Evolutionary conservation across 805 yeast genomes (phyloP).

Genomic region (Kazachstania psychrophila): DNA sequence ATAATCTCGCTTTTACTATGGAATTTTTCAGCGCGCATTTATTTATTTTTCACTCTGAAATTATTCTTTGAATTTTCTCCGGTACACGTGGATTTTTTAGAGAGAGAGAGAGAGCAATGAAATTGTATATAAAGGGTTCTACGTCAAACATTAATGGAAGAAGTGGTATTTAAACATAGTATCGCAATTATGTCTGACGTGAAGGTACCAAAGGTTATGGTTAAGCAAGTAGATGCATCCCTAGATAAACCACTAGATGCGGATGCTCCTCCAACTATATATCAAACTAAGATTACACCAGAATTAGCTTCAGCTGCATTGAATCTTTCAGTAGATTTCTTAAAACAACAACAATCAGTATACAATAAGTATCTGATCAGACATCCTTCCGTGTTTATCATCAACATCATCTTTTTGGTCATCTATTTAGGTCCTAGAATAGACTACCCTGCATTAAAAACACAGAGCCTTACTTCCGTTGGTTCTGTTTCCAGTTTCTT

Average conservation of each 20-base stretch:
- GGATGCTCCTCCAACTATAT: slow-evolving; percentile 44
- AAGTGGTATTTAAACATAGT: no score
- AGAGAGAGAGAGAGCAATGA: no score
- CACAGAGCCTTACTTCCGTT: slow-evolving; percentile 4
- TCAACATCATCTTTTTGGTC: slow-evolving; percentile 14
- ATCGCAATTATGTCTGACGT: neutral
- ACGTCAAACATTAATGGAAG: neutral
- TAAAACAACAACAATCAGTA: slow-evolving; percentile 36
- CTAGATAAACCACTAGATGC: slow-evolving; percentile 47
- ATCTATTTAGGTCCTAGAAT: slow-evolving; percentile 17
- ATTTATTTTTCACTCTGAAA: no score
- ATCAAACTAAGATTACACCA: slow-evolving; percentile 43
- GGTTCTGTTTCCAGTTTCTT: slow-evolving; percentile 16
- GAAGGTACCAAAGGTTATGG: neutral
- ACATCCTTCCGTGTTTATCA: slow-evolving; percentile 35
- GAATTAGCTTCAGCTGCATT: slow-evolving; percentile 50
- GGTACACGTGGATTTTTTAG: no score
- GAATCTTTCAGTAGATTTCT: slow-evolving; percentile 55
- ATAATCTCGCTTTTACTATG: no score
- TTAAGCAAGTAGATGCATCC: slow-evolving; percentile 41
- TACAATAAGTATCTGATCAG: slow-evolving; percentile 39
- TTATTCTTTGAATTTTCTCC: no score
- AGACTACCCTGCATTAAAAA: slow-evolving; percentile 12
- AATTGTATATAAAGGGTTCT: no score
- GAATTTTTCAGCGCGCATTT: no score